Base-by-base conservation (phyloP, 345 rosid genomes). In the Sisymbrium irio region DNA sequence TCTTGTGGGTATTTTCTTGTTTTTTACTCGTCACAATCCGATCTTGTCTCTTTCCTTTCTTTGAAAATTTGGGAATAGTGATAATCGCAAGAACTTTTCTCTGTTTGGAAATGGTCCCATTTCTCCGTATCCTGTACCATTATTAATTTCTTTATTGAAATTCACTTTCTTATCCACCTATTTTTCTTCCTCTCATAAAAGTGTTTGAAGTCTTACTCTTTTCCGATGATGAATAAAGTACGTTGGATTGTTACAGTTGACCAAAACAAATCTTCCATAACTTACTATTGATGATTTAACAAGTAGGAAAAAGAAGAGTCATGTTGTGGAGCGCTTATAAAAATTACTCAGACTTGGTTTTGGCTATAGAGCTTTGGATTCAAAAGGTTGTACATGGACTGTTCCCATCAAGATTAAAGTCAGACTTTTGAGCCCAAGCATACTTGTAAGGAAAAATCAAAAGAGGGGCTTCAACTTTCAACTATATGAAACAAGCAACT, bases 1-100 rank as follows among this genome's bases (percentile, higher is more conserved):
- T 63, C 55, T 47, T 47, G 44, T 73, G 78, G 77, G 71, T 73
- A 64, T 64, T 64, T 63, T 66, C 54, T 66, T 74, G 67, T 73
- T 22, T 60, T 56, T 47, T 71, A 22, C 44, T 64, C 12, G 57
- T 70, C 58, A 63, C 61, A 56, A 32, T 56, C 61, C 70, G 75
- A 69, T 37, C 71, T 68, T 74, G 75, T 62, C 77, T 60, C 65
- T 64, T 78, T 61, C 72, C 61, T 36, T 57, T 11, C 5, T 72
- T 51, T 70, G 5, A 15, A 36, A 15, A 1, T 19, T 40, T 40
- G 42, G 62, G 9, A 62, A 0, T 35, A 33, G 40, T 18, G 20
- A 50, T 50, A 55, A 40, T 62, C 44, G 50, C 47, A 19, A 72
- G 35, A 40, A 19, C 66, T 41, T 62, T 62, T 65, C 63, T 36